Conservation (phyloP, 345 rosid species). For the Populus ilicifolia region DNA sequence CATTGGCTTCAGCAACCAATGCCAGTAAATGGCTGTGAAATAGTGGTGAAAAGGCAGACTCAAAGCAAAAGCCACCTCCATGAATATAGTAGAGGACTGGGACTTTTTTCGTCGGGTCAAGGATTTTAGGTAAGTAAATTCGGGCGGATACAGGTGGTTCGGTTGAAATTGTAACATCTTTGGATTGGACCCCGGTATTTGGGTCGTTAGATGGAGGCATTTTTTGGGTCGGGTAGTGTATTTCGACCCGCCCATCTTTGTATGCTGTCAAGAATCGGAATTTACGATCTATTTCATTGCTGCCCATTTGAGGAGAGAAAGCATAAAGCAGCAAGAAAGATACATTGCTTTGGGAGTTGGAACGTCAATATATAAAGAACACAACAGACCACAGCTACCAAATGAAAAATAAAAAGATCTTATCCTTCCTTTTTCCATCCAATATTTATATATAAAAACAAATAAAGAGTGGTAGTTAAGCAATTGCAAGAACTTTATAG, state of each 20-base stretch:
- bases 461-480: no score
- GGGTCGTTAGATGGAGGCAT: neutral
- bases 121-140: neutral
- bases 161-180: neutral
- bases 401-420: no score
- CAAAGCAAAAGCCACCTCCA: neutral
- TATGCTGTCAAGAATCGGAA: neutral
- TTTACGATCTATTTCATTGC: neutral
- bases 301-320: neutral
- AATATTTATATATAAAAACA: no score
- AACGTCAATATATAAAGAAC: no score
- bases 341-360: no score
- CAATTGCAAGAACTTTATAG: no score
- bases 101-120: neutral
- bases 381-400: no score
- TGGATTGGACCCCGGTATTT: neutral
- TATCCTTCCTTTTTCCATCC: no score
- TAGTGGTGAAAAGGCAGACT: neutral
- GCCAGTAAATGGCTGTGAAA: neutral
- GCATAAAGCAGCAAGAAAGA: neutral
- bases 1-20: neutral
- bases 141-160: slow-evolving; percentile 4
- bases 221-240: neutral
- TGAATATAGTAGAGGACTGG: neutral
- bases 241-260: neutral